Evolutionary conservation across 176 grass and related monocot genomes (phyloP), one percentile per base, ranked within the genome.

Genomic region (Eleusine indica): DNA sequence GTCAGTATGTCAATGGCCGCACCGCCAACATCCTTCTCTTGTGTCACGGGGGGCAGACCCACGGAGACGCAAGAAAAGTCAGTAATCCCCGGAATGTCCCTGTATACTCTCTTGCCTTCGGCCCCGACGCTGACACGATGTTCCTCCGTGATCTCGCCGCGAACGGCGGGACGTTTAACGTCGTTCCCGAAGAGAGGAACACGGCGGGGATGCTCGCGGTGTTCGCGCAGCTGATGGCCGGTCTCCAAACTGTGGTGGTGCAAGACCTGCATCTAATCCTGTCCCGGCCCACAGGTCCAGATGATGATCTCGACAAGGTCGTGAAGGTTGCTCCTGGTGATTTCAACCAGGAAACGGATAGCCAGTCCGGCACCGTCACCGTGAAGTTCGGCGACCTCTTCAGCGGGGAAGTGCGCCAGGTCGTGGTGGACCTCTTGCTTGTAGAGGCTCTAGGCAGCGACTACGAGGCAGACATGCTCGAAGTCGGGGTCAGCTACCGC

Each of bases 201-300:
- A n/a, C n/a, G n/a, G n/a, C n/a, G n/a, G n/a, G n/a, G n/a, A 53
- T 53, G 51, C 14, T 18, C 5, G 14, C 51, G 2, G 51, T 53
- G 3, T 53, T 53, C 51, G 16, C 51, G 11, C 51, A 53, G 51
- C 51, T 53, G 51, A 18, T 53, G 51, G 51, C 51, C 51, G 51
- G 51, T 17, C 15, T 53, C 51, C 51, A 17, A 2, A 53, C 51
- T 4, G 51, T 53, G 15, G 69, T 86, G 6, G 84, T 61, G 76
- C 76, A 86, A 37, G 84, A 80, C 84, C 57, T 86, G 69, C 16
- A 43, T 6, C 84, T 86, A 2, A 80, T 22, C 0, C n/a, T 86
- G 7, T 73, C 40, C 42, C 61, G 21, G 16, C 9, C 58, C 21
- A 63, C 7, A 7, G 25, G 21, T 2, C 21, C 3, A 0, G 35